Percentiles rank a stretch among this genome's conserved stretches.
phyloP scores from a whole-genome alignment of 2,329 filamentous ascomycete species.

The Scopulariopsis brevicaulis region DNA sequence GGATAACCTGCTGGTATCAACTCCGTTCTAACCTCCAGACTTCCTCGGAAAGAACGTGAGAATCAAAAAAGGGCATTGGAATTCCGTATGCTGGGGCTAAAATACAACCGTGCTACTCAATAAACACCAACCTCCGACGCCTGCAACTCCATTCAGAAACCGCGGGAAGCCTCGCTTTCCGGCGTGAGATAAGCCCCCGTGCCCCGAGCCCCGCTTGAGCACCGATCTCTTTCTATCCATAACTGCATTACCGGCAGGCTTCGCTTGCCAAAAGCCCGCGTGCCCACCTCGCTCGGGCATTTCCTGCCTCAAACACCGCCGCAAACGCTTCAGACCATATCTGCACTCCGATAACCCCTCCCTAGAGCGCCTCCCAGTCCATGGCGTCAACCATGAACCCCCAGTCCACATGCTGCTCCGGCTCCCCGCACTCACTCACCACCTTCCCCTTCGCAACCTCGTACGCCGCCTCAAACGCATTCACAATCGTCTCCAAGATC shows the following conservation, averaged over 20 bases:
- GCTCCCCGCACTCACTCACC: conserved; percentile 15
- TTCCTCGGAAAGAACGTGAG: not conserved
- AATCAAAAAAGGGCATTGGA: not conserved
- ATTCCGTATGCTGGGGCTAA: not conserved
- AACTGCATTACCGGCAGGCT: not conserved
- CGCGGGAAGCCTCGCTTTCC: not conserved
- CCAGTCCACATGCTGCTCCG: conserved; percentile 25
- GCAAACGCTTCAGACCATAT: not conserved
- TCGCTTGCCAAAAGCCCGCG: not conserved
- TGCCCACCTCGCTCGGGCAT: not conserved
- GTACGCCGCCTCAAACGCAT: conserved; percentile 48
- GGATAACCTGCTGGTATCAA: too few relatives aligned
- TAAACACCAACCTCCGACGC: not conserved
- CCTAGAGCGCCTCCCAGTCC: conserved; percentile 35
- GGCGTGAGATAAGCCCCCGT: not conserved
- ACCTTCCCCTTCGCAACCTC: conserved; percentile 23
- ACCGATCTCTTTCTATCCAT: not conserved
- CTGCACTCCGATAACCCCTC: not conserved
- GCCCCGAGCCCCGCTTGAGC: not conserved
- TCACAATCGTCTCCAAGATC: conserved; percentile 46
- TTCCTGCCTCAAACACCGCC: not conserved
- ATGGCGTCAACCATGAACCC: conserved; percentile 48
- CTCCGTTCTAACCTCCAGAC: too few relatives aligned
- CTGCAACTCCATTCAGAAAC: not conserved
- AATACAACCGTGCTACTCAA: not conserved